phyloP scores from a whole-genome alignment of 306 rosid species.

The Pyrus betulifolia region DNA sequence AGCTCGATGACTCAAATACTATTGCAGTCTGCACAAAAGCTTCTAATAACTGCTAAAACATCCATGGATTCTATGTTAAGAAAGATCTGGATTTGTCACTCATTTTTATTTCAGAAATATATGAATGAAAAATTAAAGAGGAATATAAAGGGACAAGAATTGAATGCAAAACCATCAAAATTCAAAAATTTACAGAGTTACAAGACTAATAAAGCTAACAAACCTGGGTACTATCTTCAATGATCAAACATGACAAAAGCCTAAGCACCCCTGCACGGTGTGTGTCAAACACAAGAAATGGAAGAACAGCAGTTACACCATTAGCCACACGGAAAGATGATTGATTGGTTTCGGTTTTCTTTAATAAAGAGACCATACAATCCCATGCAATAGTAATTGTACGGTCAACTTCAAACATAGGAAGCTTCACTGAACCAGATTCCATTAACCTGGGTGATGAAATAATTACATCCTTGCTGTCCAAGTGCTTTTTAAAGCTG shows the following conservation, averaged over 20 bases:
- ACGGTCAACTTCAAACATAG: conserved; percentile 73
- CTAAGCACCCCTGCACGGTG: conserved; percentile 92
- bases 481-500: conserved; percentile 73
- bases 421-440: conserved; percentile 78
- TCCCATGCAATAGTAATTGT: conserved; percentile 92
- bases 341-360: conserved; percentile 90
- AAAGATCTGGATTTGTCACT: neutral
- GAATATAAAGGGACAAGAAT: neutral
- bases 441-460: conserved; percentile 75
- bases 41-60: neutral
- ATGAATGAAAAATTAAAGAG: neutral
- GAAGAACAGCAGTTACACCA: conserved; percentile 73
- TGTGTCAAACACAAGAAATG: conserved; percentile 71
- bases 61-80: neutral
- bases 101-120: neutral
- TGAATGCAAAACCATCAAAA: neutral
- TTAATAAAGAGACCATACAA: conserved; percentile 81
- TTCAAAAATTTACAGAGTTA: neutral
- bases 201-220: conserved; percentile 8
- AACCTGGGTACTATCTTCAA: conserved; percentile 90
- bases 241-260: conserved; percentile 76
- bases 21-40: neutral
- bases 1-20: neutral
- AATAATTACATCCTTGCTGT: conserved; percentile 71
- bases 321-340: conserved; percentile 75